A percentile compares a stretch with the other conserved stretches of the same genome.
phyloP scores from a whole-genome alignment of 129 eudicot genomes.

The Artemisia tridentata region DNA sequence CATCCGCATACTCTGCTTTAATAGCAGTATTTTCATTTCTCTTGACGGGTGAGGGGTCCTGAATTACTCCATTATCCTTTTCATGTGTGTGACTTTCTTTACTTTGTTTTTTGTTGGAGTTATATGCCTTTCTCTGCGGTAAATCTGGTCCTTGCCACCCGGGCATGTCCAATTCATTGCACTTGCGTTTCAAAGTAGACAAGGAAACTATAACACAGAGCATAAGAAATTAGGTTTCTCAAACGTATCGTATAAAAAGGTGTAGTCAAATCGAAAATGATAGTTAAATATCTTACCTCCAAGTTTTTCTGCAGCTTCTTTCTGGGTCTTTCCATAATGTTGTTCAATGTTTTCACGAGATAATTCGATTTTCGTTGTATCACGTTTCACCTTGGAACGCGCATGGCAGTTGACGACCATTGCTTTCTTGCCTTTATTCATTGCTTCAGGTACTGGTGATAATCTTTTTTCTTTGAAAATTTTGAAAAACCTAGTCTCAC shows the following conservation, averaged over 20 bases:
- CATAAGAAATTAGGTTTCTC: background rate
- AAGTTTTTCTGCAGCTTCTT: background rate
- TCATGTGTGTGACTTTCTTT: background rate
- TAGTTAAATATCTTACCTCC: background rate
- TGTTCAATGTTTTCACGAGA: background rate
- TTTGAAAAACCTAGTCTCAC: background rate
- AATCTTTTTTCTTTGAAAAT: background rate
- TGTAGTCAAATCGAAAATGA: background rate
- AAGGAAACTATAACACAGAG: background rate
- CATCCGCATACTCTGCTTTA: constrained; percentile 30
- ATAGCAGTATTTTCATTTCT: background rate
- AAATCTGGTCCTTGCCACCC: background rate
- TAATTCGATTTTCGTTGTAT: background rate
- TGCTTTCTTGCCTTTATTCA: no score
- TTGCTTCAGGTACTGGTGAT: no score
- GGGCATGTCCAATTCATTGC: background rate
- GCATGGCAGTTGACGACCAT: no score
- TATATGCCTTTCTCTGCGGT: background rate
- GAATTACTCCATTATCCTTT: no score
- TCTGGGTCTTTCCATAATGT: background rate
- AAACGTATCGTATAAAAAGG: no score
- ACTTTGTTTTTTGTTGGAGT: background rate
- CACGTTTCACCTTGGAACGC: background rate
- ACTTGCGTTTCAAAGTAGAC: constrained; percentile 20
- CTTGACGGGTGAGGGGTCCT: no score